phyloP scores from a whole-genome alignment of 257 asterid species.

The Cordia subcordata region DNA sequence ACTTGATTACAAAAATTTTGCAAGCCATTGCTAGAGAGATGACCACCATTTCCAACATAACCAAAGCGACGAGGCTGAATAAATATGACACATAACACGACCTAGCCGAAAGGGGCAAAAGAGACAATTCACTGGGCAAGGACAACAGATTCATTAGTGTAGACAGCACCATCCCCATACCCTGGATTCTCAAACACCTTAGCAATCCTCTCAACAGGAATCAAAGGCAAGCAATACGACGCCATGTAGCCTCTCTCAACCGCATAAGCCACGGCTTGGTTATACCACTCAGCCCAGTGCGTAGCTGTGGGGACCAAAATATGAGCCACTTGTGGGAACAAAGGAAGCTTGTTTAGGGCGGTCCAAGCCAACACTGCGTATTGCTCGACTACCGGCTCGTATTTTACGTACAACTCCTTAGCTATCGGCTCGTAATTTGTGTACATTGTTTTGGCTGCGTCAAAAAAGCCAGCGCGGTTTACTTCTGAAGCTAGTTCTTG shows the following conservation, averaged over 20 bases:
- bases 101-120: not conserved
- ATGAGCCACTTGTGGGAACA: conserved; percentile 64
- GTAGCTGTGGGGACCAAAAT: conserved; percentile 69
- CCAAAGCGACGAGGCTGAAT: not conserved
- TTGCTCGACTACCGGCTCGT: conserved; percentile 61
- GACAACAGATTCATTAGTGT: not conserved
- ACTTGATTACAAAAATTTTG: too few species aligned
- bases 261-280: conserved; percentile 36
- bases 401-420: conserved; percentile 38
- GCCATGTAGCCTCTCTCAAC: conserved; percentile 39
- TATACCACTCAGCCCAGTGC: conserved; percentile 76
- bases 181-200: conserved; percentile 45
- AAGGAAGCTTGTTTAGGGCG: conserved; percentile 49
- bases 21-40: too few species aligned
- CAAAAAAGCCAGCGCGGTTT: conserved; percentile 46
- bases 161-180: conserved; percentile 3
- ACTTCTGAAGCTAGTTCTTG: conserved; percentile 53
- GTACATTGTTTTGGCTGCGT: conserved; percentile 35
- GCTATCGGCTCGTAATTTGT: conserved; percentile 42
- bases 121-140: not conserved
- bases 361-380: conserved; percentile 60
- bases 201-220: conserved; percentile 63
- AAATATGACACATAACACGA: not conserved
- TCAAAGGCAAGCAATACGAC: conserved; percentile 53
- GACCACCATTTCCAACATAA: too few species aligned